Evolutionary conservation across 2,329 filamentous ascomycete species (phyloP).

Genomic region (Aspergillus pseudoviridinutans): DNA sequence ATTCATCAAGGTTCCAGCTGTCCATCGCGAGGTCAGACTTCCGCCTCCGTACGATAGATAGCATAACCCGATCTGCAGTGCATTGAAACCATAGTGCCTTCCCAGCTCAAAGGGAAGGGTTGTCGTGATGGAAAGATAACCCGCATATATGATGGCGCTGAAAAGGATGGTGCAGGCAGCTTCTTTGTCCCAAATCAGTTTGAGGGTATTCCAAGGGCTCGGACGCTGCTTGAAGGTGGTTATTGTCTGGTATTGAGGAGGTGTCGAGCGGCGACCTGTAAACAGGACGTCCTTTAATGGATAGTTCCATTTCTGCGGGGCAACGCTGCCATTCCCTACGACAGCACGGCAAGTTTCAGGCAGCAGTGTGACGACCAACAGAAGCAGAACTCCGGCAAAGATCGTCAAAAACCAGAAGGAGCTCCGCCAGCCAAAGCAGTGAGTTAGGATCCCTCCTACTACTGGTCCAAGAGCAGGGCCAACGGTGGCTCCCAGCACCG

Average conservation of each 20-base stretch:
- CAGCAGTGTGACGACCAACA: slow-evolving; percentile 11
- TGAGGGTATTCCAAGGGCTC: not conserved
- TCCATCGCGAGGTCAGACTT: slow-evolving; percentile 17
- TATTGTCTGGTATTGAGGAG: not conserved
- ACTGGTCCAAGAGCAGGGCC: slow-evolving; percentile 27
- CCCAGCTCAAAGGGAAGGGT: slow-evolving; percentile 28
- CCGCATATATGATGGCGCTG: slow-evolving; percentile 25
- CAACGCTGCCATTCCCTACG: slow-evolving; percentile 28
- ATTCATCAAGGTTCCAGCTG: slow-evolving; percentile 11
- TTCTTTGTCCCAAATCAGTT: slow-evolving; percentile 27
- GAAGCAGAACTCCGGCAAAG: slow-evolving; percentile 16
- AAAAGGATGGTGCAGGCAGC: slow-evolving; percentile 28
- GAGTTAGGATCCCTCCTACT: slow-evolving; percentile 25
- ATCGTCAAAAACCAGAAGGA: slow-evolving; percentile 33
- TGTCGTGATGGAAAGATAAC: slow-evolving; percentile 36
- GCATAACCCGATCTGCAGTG: slow-evolving; percentile 16
- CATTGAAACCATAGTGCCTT: slow-evolving; percentile 29
- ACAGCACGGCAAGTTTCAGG: slow-evolving; percentile 33
- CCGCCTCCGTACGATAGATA: slow-evolving; percentile 24
- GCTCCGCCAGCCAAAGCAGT: slow-evolving; percentile 23
- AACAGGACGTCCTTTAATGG: slow-evolving; percentile 4
- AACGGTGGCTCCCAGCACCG: slow-evolving; percentile 20
- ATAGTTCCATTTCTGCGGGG: slow-evolving; percentile 10
- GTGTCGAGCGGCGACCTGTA: not conserved
- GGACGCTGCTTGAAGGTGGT: not conserved